Evolutionary conservation across 345 rosid species (phyloP).

Genomic region (Anastatica hierochuntica): DNA sequence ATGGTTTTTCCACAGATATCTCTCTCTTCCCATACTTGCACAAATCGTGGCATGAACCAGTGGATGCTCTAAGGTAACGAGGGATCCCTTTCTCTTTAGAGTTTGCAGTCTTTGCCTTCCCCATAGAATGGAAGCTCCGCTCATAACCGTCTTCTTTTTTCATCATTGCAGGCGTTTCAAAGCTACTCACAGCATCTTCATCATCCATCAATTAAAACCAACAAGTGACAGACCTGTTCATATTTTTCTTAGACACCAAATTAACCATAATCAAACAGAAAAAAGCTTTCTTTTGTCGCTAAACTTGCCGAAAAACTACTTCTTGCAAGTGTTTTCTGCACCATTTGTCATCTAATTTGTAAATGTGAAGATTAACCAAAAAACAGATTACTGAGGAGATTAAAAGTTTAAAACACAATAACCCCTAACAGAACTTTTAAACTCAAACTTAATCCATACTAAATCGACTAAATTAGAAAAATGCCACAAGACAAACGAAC

Average conservation of each 20-base stretch:
- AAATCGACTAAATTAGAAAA: too few relatives aligned
- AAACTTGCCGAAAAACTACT: too few relatives aligned
- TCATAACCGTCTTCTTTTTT: conserved; percentile 4
- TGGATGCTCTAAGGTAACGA: conserved; percentile 67
- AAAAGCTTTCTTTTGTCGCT: too few relatives aligned
- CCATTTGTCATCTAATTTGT: too few relatives aligned
- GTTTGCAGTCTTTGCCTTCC: conserved; percentile 24
- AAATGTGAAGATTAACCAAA: too few relatives aligned
- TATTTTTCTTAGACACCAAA: conserved; percentile 1
- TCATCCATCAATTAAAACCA: conserved; percentile 34
- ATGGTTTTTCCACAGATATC: conserved; percentile 36
- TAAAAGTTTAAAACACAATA: too few relatives aligned
- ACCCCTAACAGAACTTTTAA: too few relatives aligned
- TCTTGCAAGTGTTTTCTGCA: too few relatives aligned
- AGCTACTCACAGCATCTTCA: conserved; percentile 22
- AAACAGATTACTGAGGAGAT: too few relatives aligned
- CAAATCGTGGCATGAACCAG: conserved; percentile 84
- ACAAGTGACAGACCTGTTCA: conserved; percentile 12
- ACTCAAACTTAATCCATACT: too few relatives aligned
- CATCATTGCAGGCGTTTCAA: conserved; percentile 27
- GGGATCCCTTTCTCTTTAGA: conserved; percentile 42
- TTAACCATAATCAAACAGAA: neutral
- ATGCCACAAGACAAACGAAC: too few relatives aligned
- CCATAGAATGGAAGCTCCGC: conserved; percentile 30
- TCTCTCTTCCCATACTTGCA: conserved; percentile 74